phyloP scores from a whole-genome alignment of 768 basidiomycete species.

The Amanita jacksonii region DNA sequence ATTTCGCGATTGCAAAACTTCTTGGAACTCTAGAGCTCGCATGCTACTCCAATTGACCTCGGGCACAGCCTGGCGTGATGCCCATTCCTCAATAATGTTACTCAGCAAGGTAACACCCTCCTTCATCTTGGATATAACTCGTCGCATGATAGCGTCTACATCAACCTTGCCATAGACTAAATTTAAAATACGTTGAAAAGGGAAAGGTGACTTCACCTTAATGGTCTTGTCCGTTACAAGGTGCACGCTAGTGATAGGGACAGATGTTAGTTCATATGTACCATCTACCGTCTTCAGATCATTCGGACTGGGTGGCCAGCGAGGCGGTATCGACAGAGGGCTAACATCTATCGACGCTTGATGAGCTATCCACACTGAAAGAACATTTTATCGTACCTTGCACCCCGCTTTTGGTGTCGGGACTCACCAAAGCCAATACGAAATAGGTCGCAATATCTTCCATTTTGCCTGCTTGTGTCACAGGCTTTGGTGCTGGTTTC shows the following conservation, averaged over 20 bases:
- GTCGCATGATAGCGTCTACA: conserved; percentile 55
- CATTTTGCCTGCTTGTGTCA: conserved; percentile 29
- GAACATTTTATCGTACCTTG: conserved; percentile 30
- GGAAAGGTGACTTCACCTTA: conserved; percentile 41
- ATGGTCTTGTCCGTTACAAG: conserved; percentile 61
- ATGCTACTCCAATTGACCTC: conserved; percentile 85
- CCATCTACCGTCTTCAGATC: conserved; percentile 38
- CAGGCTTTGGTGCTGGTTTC: conserved; percentile 46
- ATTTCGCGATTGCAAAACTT: conserved; percentile 55
- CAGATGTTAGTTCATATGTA: conserved; percentile 55
- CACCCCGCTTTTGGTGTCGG: conserved; percentile 44
- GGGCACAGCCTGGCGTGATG: conserved; percentile 31
- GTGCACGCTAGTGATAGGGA: conserved; percentile 66
- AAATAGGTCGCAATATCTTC: conserved; percentile 52
- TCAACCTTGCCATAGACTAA: conserved; percentile 44
- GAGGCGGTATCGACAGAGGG: conserved; percentile 50
- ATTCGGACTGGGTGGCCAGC: conserved; percentile 60
- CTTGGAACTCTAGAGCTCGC: conserved; percentile 87
- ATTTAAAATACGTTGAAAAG: neutral
- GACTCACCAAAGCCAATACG: conserved; percentile 63
- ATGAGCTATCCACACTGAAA: neutral
- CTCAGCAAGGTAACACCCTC: conserved; percentile 45
- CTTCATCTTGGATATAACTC: conserved; percentile 54
- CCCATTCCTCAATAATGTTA: conserved; percentile 48
- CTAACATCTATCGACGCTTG: conserved; percentile 41